These are phyloP conservation scores for Vickermania ingenoplastis DNA, from an alignment of 208 protist genomes.

Conservation along the genomic window DNA sequence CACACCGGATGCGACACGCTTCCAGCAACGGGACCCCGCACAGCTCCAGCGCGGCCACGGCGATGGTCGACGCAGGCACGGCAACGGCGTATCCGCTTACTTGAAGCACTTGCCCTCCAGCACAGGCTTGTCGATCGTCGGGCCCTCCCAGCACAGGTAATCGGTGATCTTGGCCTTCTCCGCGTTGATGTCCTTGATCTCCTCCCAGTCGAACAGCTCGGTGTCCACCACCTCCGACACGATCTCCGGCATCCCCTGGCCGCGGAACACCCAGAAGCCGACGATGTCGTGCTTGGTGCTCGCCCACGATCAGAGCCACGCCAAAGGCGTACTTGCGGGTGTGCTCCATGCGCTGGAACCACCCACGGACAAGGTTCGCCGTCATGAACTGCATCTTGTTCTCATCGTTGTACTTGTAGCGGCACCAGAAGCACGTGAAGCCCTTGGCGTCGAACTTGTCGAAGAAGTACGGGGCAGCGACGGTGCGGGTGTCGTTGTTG, in stretches of 20 bases:
- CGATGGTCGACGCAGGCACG: no score
- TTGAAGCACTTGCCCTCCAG: constrained; percentile 73
- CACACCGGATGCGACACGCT: no score
- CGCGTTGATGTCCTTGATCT: constrained; percentile 57
- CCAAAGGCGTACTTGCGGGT: constrained; percentile 77
- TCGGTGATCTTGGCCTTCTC: constrained; percentile 65
- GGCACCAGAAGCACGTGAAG: constrained; percentile 67
- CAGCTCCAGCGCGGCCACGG: no score
- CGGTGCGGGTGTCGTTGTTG: constrained; percentile 66
- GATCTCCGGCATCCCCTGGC: constrained; percentile 74
- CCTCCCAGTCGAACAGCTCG: constrained; percentile 65
- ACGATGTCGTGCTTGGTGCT: constrained; percentile 64
- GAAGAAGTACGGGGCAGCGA: constrained; percentile 66
- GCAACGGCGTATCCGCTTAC: constrained; percentile 13
- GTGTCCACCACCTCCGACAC: constrained; percentile 66
- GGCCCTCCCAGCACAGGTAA: constrained; percentile 79
- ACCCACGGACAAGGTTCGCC: constrained; percentile 66
- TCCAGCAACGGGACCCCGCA: no score
- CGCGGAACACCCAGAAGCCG: constrained; percentile 70
- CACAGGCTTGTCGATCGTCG: constrained; percentile 62
- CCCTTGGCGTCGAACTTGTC: constrained; percentile 45
- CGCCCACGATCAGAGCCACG: constrained; percentile 66
- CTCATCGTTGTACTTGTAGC: constrained; percentile 79
- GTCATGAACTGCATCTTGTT: constrained; percentile 83
- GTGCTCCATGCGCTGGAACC: constrained; percentile 85